phyloP scores from a whole-genome alignment of 345 rosid species.

The Gossypium turneri region DNA sequence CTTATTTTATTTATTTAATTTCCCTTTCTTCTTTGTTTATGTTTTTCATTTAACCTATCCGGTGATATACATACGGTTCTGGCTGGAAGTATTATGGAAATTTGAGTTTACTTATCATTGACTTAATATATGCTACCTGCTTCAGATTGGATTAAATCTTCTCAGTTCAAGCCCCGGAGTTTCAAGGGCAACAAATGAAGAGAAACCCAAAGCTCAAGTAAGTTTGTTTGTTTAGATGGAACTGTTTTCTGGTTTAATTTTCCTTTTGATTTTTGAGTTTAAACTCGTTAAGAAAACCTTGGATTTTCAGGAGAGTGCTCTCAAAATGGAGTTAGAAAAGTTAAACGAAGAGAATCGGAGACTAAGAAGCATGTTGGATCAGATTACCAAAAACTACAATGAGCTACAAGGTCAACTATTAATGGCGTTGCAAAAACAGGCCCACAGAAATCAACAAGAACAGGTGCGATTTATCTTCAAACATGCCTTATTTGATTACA shows the following conservation, averaged over 20 bases:
- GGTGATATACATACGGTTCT: neutral
- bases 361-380: constrained; percentile 58
- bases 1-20: neutral
- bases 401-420: constrained; percentile 60
- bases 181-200: constrained; percentile 26
- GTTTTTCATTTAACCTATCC: neutral
- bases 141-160: constrained; percentile 57
- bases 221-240: constrained; percentile 15
- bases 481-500: neutral
- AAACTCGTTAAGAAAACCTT: neutral
- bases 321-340: constrained; percentile 48
- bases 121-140: neutral
- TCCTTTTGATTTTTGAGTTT: neutral
- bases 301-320: constrained; percentile 9
- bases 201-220: constrained; percentile 43
- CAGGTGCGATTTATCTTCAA: constrained; percentile 7
- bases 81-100: neutral
- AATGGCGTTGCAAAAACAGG: constrained; percentile 16
- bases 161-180: constrained; percentile 39
- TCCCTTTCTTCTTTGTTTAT: too few species aligned
- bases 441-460: neutral
- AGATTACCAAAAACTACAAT: constrained; percentile 48
- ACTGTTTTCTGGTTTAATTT: neutral
- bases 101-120: constrained; percentile 4
- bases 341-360: constrained; percentile 68